phyloP scores from a whole-genome alignment of 495 filamentous ascomycete species.

The Oidiodendron maius region DNA sequence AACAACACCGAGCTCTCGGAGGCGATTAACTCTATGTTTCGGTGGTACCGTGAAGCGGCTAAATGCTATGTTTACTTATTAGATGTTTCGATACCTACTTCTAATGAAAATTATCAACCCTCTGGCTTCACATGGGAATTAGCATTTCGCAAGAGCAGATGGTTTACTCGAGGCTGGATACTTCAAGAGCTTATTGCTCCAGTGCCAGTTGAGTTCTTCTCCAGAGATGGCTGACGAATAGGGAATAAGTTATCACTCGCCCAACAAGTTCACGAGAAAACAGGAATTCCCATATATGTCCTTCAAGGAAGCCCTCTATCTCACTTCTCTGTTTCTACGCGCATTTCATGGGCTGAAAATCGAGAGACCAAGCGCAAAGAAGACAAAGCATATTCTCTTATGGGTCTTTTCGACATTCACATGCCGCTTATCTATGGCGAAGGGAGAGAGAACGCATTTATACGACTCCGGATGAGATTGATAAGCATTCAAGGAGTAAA shows the following conservation, averaged over 20 bases:
- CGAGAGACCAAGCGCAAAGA: constrained; percentile 22
- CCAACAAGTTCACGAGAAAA: constrained; percentile 13
- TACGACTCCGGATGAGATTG: constrained; percentile 29
- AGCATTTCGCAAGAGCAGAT: constrained; percentile 7
- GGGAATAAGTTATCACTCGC: constrained; percentile 16
- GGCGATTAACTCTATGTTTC: too few species aligned
- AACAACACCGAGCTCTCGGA: constrained; percentile 8
- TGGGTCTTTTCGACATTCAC: constrained; percentile 31
- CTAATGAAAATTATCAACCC: neutral
- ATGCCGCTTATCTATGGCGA: too few species aligned
- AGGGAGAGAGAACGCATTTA: constrained; percentile 24
- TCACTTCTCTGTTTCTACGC: constrained; percentile 8
- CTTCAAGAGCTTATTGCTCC: too few species aligned
- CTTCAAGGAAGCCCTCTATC: constrained; percentile 11
- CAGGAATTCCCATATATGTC: constrained; percentile 15
- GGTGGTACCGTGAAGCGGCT: too few species aligned
- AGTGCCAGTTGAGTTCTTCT: constrained; percentile 26
- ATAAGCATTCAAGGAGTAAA: constrained; percentile 8
- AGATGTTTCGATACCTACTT: constrained; percentile 1
- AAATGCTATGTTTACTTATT: too few species aligned
- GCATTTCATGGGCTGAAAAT: constrained; percentile 29
- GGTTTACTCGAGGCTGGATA: too few species aligned
- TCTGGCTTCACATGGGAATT: neutral
- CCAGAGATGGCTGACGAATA: constrained; percentile 16
- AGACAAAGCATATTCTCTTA: too few species aligned